Conservation (phyloP, 1,284 basidiomycete species). For the Pseudozyma sp. region DNA sequence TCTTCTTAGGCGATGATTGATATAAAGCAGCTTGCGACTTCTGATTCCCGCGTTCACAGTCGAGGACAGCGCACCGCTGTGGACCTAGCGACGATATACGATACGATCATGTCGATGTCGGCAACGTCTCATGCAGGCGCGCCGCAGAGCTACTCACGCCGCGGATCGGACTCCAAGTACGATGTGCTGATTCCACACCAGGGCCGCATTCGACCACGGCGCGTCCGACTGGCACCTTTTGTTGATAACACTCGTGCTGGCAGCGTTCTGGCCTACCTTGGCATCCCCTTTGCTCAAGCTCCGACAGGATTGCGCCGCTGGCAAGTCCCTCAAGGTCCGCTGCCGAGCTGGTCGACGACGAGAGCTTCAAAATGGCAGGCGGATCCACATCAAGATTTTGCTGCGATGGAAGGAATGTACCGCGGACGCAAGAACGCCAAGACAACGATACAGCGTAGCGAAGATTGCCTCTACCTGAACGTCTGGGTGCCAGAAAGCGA, state of each 20-base stretch:
- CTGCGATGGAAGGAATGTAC: slow-evolving; percentile 39
- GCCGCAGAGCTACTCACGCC: neutral
- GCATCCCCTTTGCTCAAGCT: slow-evolving; percentile 77
- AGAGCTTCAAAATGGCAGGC: slow-evolving; percentile 28
- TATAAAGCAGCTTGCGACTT: too few species aligned
- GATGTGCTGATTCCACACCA: slow-evolving; percentile 38
- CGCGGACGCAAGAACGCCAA: slow-evolving; percentile 24
- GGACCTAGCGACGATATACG: too few species aligned
- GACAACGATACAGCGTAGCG: slow-evolving; percentile 68
- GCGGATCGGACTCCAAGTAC: slow-evolving; percentile 15
- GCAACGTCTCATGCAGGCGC: too few species aligned
- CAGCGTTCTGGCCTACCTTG: slow-evolving; percentile 74
- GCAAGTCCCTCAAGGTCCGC: slow-evolving; percentile 72
- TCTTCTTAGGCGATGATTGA: too few species aligned
- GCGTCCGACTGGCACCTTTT: slow-evolving; percentile 37
- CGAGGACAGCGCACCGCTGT: too few species aligned
- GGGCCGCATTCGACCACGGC: slow-evolving; percentile 41
- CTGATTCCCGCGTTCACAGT: too few species aligned
- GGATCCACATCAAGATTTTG: slow-evolving; percentile 48
- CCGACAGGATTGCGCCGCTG: slow-evolving; percentile 74
- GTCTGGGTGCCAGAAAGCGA: slow-evolving; percentile 60
- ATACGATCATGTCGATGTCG: too few species aligned
- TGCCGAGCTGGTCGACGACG: slow-evolving; percentile 20
- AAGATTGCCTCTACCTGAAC: slow-evolving; percentile 73
- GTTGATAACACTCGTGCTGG: slow-evolving; percentile 8